These are phyloP conservation scores for Pyrenophora teres DNA, from an alignment of 2,329 filamentous ascomycete species.

Conservation along the genomic window DNA sequence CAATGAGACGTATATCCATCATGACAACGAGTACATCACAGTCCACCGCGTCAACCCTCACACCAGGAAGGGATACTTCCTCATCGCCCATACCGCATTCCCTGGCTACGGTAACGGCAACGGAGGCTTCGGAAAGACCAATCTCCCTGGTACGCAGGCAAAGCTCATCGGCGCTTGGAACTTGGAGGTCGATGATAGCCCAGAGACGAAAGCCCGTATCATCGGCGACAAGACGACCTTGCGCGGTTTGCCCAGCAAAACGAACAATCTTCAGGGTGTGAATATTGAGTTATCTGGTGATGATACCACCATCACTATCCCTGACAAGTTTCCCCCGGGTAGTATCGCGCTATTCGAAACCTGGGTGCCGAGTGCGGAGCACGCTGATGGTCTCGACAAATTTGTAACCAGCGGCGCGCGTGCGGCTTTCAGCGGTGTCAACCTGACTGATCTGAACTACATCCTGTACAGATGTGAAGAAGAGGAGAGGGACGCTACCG, in stretches of 20 bases:
- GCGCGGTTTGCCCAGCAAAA: conserved; percentile 81
- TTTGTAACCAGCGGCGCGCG: conserved; percentile 83
- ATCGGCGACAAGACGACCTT: conserved; percentile 72
- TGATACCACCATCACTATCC: conserved; percentile 78
- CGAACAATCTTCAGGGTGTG: conserved; percentile 74
- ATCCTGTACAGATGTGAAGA: conserved; percentile 88
- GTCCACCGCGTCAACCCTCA: conserved; percentile 93
- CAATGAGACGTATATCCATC: conserved; percentile 93
- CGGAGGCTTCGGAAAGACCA: conserved; percentile 76
- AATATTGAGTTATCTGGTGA: conserved; percentile 72
- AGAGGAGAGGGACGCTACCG: conserved; percentile 81
- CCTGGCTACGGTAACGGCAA: conserved; percentile 87
- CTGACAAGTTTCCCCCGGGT: conserved; percentile 85
- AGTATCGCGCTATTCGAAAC: conserved; percentile 96
- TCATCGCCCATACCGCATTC: conserved; percentile 95
- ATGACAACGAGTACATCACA: conserved; percentile 94
- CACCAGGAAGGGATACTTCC: conserved; percentile 89
- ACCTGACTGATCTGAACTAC: conserved; percentile 86
- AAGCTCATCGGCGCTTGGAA: conserved; percentile 89
- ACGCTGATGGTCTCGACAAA: conserved; percentile 79
- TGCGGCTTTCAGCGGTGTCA: conserved; percentile 74
- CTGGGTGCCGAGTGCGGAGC: conserved; percentile 87
- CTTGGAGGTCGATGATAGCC: conserved; percentile 81
- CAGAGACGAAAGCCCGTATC: conserved; percentile 68
- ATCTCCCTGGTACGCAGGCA: conserved; percentile 81